These are phyloP conservation scores for Monosporascus cannonballus DNA, from an alignment of 2,329 filamentous ascomycete species.

Conservation along the genomic window DNA sequence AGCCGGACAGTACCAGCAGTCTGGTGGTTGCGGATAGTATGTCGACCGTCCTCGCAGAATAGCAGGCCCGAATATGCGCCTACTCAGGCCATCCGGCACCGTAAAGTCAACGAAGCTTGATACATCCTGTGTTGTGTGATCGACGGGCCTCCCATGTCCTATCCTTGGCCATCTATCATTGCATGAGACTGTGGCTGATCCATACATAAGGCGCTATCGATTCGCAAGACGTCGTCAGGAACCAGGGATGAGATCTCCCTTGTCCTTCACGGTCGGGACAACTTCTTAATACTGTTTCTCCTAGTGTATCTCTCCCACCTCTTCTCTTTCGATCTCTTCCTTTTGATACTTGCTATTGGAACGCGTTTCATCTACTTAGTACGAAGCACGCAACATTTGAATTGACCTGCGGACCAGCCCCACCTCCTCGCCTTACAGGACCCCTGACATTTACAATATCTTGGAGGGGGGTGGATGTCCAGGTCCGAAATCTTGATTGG, in stretches of 20 bases:
- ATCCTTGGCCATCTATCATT: background rate
- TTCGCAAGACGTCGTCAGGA: background rate
- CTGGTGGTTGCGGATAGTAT: too few relatives aligned
- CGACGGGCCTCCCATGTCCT: background rate
- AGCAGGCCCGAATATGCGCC: background rate
- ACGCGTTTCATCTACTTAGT: background rate
- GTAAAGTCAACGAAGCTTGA: background rate
- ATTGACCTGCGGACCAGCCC: background rate
- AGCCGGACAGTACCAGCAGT: too few relatives aligned
- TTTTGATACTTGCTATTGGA: background rate
- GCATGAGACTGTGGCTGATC: background rate
- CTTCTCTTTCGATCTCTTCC: background rate
- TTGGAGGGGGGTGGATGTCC: background rate
- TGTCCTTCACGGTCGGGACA: too few relatives aligned
- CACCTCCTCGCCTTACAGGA: background rate
- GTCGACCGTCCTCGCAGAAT: background rate
- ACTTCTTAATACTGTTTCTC: too few relatives aligned
- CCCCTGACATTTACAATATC: background rate
- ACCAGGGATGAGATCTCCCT: background rate
- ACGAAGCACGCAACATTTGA: background rate
- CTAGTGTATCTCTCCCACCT: background rate
- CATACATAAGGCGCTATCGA: background rate
- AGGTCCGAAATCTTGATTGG: background rate
- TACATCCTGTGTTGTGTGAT: background rate
- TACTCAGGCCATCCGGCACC: background rate